Percentiles rank a stretch among this genome's conserved stretches.
Conservation (phyloP, 2,329 filamentous ascomycete genomes). For the Pseudogymnoascus sp. region DNA sequence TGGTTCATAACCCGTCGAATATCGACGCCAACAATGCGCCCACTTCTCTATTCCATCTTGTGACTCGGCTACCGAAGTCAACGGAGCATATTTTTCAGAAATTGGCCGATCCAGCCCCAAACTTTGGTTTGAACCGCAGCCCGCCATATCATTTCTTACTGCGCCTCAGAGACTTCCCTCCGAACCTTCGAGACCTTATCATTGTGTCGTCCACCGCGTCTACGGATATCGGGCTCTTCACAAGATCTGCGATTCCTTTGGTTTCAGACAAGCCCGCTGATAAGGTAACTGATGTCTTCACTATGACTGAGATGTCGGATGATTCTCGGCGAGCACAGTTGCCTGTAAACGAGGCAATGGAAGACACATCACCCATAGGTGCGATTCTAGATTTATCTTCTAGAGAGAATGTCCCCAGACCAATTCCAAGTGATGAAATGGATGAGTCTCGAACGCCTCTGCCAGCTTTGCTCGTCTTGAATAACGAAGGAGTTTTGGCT, state of each 20-base stretch:
- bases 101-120: constrained; percentile 63
- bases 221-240: constrained; percentile 70
- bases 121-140: constrained; percentile 55
- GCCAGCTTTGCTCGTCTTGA: constrained; percentile 76
- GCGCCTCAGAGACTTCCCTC: constrained; percentile 71
- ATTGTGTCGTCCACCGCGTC: constrained; percentile 75
- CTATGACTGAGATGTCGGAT: constrained; percentile 60
- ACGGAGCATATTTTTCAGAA: constrained; percentile 63
- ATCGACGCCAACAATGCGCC: constrained; percentile 44
- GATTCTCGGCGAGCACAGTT: constrained; percentile 69
- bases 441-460: constrained; percentile 71
- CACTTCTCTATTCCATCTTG: constrained; percentile 67
- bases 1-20: constrained; percentile 63
- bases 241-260: constrained; percentile 61
- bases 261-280: constrained; percentile 50
- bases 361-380: constrained; percentile 72
- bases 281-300: constrained; percentile 58
- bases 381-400: constrained; percentile 75
- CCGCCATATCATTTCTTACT: constrained; percentile 70
- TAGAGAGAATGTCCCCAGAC: constrained; percentile 67
- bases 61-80: constrained; percentile 54
- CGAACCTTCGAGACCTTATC: constrained; percentile 70
- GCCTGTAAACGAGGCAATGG: constrained; percentile 57
- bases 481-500: constrained; percentile 76
- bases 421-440: constrained; percentile 70